A percentile compares a stretch with the other conserved stretches of the same genome.
Conservation (phyloP, 164 flowering plant species). For the Dillenia turbinata region DNA sequence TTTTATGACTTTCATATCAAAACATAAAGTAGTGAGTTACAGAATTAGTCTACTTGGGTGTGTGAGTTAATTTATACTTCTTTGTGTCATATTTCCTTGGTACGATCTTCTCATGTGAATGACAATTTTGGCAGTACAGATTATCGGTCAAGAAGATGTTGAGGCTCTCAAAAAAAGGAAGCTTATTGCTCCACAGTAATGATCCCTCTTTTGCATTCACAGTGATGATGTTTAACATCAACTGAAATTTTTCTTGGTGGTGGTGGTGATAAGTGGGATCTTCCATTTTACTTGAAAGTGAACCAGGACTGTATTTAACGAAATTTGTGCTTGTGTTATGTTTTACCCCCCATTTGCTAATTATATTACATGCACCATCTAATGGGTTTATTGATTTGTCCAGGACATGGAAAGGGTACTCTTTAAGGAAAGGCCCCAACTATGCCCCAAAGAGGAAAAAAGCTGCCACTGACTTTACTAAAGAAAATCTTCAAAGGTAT, state of each 20-base stretch:
- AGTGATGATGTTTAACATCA: background rate
- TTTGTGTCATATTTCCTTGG: background rate
- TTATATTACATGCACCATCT: background rate
- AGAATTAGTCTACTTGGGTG: too few species aligned
- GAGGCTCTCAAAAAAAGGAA: conserved; percentile 71
- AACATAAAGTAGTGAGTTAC: too few species aligned
- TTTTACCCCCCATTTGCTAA: background rate
- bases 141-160: conserved; percentile 36
- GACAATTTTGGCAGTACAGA: conserved; percentile 35
- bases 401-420: conserved; percentile 87
- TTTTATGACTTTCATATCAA: too few species aligned
- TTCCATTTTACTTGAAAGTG: background rate
- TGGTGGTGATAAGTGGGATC: background rate
- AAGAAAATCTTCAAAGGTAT: conserved; percentile 83
- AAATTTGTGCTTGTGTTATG: background rate
- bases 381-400: background rate
- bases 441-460: conserved; percentile 78
- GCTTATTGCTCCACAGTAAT: conserved; percentile 68
- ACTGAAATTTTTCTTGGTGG: background rate
- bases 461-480: conserved; percentile 75
- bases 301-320: background rate
- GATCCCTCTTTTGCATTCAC: conserved; percentile 3
- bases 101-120: background rate
- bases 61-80: too few species aligned
- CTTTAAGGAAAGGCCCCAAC: conserved; percentile 71